phyloP scores from a whole-genome alignment of 164 flowering plant species.

The Echeveria elegans region DNA sequence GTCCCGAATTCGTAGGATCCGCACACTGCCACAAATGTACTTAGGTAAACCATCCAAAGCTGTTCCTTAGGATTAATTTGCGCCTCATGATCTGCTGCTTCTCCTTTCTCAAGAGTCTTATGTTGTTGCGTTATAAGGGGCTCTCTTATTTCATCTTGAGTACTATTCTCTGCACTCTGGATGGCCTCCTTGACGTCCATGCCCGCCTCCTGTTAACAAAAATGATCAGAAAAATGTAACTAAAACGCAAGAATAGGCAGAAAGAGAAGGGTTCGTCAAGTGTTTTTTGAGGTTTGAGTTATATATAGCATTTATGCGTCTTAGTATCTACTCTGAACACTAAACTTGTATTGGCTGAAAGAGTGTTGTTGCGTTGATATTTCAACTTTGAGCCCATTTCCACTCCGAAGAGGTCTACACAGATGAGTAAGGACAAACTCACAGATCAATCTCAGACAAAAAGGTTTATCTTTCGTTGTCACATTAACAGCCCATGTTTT shows the following conservation, averaged over 20 bases:
- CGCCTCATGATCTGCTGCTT: conserved; percentile 7
- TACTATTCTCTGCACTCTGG: conserved; percentile 19
- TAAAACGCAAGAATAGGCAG: neutral
- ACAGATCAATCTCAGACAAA: no score
- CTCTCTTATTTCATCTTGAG: conserved; percentile 18
- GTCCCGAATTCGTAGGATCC: conserved; percentile 10
- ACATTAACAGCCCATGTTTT: no score
- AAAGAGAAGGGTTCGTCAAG: neutral
- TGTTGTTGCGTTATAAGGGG: conserved; percentile 32
- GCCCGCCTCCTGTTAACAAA: neutral
- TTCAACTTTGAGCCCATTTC: neutral
- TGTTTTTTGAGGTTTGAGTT: neutral
- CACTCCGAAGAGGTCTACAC: neutral
- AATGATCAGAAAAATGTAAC: neutral
- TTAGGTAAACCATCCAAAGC: conserved; percentile 11
- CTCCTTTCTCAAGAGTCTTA: conserved; percentile 14
- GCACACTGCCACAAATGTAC: conserved; percentile 9
- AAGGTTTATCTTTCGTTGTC: no score
- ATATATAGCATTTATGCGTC: neutral
- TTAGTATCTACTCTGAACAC: neutral
- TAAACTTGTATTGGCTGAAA: neutral
- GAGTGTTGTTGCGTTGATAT: neutral
- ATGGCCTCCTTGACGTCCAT: conserved; percentile 36
- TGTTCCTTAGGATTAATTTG: conserved; percentile 8
- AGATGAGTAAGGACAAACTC: no score